phyloP scores from a whole-genome alignment of 164 flowering plant species.

The Aristolochia contorta region DNA sequence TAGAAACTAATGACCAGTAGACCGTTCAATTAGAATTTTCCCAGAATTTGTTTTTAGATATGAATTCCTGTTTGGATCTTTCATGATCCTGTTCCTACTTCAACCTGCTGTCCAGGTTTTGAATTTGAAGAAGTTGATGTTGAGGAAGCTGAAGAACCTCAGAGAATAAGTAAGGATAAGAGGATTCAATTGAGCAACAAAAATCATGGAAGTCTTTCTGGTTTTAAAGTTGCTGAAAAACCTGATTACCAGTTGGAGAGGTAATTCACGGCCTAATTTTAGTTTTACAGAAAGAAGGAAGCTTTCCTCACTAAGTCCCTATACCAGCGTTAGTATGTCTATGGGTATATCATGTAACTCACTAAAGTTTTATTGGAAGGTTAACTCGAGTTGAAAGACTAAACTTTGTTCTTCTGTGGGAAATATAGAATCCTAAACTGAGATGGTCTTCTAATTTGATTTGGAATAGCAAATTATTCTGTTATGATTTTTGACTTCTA shows the following conservation, averaged over 20 bases:
- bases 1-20: not conserved
- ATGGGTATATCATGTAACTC: too few relatives aligned
- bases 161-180: conserved; percentile 19
- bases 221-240: conserved; percentile 65
- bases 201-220: conserved; percentile 51
- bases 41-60: too few relatives aligned
- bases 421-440: too few relatives aligned
- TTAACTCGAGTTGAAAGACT: too few relatives aligned
- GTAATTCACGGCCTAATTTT: conserved; percentile 12
- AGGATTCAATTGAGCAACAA: conserved; percentile 23
- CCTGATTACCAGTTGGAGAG: conserved; percentile 63
- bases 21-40: too few relatives aligned
- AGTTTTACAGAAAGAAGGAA: conserved; percentile 2
- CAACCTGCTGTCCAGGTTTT: conserved; percentile 40
- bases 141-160: conserved; percentile 73
- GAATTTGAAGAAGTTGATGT: conserved; percentile 57
- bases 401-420: too few relatives aligned
- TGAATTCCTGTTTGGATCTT: not conserved
- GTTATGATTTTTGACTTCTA: too few relatives aligned
- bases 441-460: too few relatives aligned
- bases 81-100: conserved; percentile 1
- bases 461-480: too few relatives aligned
- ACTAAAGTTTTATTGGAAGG: too few relatives aligned
- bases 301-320: too few relatives aligned
- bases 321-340: not conserved